Evolutionary conservation across 176 grass and related monocot genomes (phyloP).

Genomic region (Raddia guianensis): DNA sequence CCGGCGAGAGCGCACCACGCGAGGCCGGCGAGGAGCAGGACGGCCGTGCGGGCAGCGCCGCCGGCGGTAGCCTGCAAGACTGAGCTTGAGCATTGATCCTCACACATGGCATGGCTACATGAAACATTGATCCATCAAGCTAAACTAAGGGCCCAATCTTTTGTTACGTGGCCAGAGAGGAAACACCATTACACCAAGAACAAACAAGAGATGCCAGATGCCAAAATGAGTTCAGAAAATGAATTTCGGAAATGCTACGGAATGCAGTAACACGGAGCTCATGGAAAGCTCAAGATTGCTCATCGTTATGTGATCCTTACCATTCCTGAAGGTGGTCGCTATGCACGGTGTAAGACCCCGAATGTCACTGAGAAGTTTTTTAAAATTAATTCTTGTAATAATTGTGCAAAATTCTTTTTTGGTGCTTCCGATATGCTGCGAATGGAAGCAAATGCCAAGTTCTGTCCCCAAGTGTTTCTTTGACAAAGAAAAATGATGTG

Average conservation of each 20-base stretch:
- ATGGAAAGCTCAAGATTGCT: background rate
- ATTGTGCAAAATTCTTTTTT: no score
- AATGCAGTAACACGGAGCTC: background rate
- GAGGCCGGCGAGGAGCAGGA: background rate
- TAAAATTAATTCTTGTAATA: no score
- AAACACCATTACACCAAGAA: no score
- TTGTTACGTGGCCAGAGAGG: no score
- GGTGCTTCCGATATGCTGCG: no score
- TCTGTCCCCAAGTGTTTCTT: background rate
- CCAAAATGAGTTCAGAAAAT: no score
- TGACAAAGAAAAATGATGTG: background rate
- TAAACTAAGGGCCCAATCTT: background rate
- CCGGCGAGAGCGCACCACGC: background rate
- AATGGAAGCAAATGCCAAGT: background rate
- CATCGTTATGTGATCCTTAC: slow-evolving; percentile 9
- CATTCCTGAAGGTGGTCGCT: background rate
- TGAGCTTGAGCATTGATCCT: background rate
- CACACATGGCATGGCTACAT: no score
- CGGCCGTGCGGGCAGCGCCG: background rate
- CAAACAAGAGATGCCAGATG: background rate
- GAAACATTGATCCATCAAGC: background rate
- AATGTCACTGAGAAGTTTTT: no score
- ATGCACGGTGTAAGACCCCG: no score
- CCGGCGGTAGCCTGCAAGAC: slow-evolving; percentile 27
- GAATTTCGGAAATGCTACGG: background rate